phyloP scores from a whole-genome alignment of 257 asterid genomes.

The Solanum microdontum region DNA sequence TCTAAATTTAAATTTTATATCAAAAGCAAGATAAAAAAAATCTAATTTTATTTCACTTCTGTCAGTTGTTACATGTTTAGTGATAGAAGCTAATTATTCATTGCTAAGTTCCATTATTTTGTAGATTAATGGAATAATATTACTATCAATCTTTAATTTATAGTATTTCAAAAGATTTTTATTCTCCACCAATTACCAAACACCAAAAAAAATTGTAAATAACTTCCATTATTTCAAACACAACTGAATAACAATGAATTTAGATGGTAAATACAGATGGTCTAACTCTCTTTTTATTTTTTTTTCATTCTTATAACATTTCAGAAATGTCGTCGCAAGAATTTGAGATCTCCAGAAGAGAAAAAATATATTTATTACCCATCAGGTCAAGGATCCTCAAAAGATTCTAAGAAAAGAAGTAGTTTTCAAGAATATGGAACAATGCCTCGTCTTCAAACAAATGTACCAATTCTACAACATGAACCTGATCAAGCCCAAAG shows the following conservation, averaged over 20 bases:
- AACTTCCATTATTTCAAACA: not conserved
- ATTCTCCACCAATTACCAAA: not conserved
- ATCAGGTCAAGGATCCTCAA: not conserved
- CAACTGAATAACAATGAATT: not conserved
- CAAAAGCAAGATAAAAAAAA: too few relatives aligned
- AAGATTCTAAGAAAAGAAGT: not conserved
- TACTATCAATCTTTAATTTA: not conserved
- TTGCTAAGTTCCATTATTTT: not conserved
- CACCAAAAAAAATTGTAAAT: not conserved
- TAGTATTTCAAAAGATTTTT: not conserved
- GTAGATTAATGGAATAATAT: not conserved
- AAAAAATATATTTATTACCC: not conserved
- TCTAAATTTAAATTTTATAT: not conserved
- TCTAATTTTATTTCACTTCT: not conserved
- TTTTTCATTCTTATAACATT: not conserved
- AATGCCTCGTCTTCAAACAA: not conserved
- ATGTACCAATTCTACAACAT: not conserved
- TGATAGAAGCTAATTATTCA: not conserved
- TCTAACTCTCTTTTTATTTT: not conserved
- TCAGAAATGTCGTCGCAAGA: not conserved
- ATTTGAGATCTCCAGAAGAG: not conserved
- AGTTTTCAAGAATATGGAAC: not conserved
- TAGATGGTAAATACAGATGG: not conserved
- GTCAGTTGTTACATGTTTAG: not conserved
- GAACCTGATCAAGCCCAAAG: too few relatives aligned